Base-by-base conservation (phyloP, 2,329 filamentous ascomycete genomes). In the Raffaelea ambrosiae region DNA sequence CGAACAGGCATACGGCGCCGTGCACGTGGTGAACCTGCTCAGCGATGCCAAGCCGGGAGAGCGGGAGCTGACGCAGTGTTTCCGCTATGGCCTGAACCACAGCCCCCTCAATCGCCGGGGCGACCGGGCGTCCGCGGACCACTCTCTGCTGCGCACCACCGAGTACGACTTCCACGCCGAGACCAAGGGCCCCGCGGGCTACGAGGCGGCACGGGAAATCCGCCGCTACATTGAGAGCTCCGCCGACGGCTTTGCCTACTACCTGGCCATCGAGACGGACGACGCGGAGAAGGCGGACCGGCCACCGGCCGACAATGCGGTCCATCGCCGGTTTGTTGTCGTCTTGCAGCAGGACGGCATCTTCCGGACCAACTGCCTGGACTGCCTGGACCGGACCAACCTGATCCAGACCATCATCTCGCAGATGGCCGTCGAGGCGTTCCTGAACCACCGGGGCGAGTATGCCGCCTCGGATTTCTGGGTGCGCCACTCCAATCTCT, bases 121-220 rank as follows among this genome's bases (percentile, higher is more conserved):
- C 7, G 77, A 75, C 19, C 72, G 77, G 33, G 70, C 72, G 23
- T 72, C 74, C 3, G 67, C 69, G 35, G 86, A 88, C 51, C 87
- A 91, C 58, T 79, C 85, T 43, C 73, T 96, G 35, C 67, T 97
- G 26, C 78, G 79, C 53, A 77, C 84, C 50, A 95, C 91, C 1
- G 88, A 95, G 59, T 98, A 93, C 61, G 93, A 98, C 65, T 97
- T 98, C 51, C 90, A 97, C 61, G 91, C 90, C 3, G 89, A 97
- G 64, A 95, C 93, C 1, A 86, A 86, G 58, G 88, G 86, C 0
- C 84, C 87, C 1, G 77, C 79, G 48, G 91, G 91, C 3, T 97
- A 96, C 61, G 89, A 95, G 62, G 88, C 88, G 48, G 93, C 91
- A n/a, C 83, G 78, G 55, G 80, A 85, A 56, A 95, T 98, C 53